Conservation (phyloP, 331 rosid genomes). For the Phaseolus coccineus region DNA sequence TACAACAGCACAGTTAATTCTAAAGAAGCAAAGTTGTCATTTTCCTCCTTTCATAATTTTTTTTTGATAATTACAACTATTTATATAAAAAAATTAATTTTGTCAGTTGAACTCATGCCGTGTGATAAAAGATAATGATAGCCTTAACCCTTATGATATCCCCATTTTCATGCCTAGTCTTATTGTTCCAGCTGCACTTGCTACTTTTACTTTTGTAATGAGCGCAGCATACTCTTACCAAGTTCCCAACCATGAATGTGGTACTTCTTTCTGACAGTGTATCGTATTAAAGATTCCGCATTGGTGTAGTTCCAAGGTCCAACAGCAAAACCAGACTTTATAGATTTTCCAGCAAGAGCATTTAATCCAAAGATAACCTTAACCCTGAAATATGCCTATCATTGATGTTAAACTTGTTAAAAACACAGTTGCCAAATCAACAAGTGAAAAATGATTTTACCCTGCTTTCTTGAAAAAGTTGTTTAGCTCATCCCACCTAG, state of each 20-base stretch:
- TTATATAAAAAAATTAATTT: slow-evolving; percentile 22
- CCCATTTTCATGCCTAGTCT: slow-evolving; percentile 14
- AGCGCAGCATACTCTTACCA: slow-evolving; percentile 58
- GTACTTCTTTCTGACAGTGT: slow-evolving; percentile 72
- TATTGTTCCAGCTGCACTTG: slow-evolving; percentile 6
- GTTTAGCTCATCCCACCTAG: slow-evolving; percentile 93
- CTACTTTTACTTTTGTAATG: slow-evolving; percentile 27
- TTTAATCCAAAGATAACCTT: slow-evolving; percentile 83
- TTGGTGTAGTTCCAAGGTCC: slow-evolving; percentile 79
- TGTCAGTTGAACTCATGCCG: neutral
- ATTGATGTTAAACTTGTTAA: slow-evolving; percentile 38
- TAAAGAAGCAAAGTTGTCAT: neutral
- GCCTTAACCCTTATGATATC: neutral
- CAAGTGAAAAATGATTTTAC: slow-evolving; percentile 53
- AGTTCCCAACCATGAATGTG: slow-evolving; percentile 90
- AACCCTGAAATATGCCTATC: slow-evolving; percentile 67
- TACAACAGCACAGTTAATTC: neutral
- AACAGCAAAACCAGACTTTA: slow-evolving; percentile 44
- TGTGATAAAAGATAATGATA: slow-evolving; percentile 13
- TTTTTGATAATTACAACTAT: neutral
- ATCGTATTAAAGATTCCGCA: slow-evolving; percentile 71
- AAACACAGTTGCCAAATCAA: slow-evolving; percentile 26
- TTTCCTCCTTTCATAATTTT: neutral
- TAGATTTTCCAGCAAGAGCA: slow-evolving; percentile 71
- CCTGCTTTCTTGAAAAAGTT: slow-evolving; percentile 80